Evolutionary conservation across 352 stramenopile species (phyloP), one percentile per base, ranked within the genome.

Genomic region (Thraustotheca clavata): DNA sequence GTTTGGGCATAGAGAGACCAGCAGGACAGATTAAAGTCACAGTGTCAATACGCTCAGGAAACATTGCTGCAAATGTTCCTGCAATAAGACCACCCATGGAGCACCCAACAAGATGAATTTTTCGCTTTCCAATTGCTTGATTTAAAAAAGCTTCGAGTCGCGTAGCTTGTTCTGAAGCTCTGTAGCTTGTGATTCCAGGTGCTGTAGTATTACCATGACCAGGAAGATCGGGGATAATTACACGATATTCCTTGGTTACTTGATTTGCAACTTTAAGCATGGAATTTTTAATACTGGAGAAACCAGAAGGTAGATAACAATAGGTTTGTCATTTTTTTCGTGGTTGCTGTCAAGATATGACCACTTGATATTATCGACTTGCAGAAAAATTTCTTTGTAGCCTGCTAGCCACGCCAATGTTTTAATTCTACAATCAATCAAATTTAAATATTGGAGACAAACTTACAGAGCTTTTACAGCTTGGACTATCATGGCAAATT

Each of bases 31-130:
- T 73, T 71, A 90, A 80, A 9, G 81, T 90, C 11, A 90, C 43
- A 16, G 79, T 83, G 20, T 72, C 65, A 22, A 88, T 69, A 6
- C 67, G 71, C 0, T 84, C 66, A 2, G 81, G 77, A 60, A 88
- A 84, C 57, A 75, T 70, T 9, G 79, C 81, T 3, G 81, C 71
- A 66, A 85, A 90, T 24, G 84, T 71, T 18, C 81, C 81, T 0
- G 77, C 76, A 38, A 90, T 70, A 76, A 90, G 83, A 14, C 79
- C 81, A 38, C 81, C 81, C 81, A 90, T 88, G 52, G 77, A 87
- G 66, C 78, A 87, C 11, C 81, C 81, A 14, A 88, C 68, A 9
- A 90, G 49, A 46, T 90, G 81, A 16, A 90, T 70, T 62, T 83
- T 83, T 57, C 76, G 76, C 57, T 81, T 69, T 4, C 69, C 62